phyloP scores from a whole-genome alignment of 805 yeast species.

The Lipomyces chichibuensis region DNA sequence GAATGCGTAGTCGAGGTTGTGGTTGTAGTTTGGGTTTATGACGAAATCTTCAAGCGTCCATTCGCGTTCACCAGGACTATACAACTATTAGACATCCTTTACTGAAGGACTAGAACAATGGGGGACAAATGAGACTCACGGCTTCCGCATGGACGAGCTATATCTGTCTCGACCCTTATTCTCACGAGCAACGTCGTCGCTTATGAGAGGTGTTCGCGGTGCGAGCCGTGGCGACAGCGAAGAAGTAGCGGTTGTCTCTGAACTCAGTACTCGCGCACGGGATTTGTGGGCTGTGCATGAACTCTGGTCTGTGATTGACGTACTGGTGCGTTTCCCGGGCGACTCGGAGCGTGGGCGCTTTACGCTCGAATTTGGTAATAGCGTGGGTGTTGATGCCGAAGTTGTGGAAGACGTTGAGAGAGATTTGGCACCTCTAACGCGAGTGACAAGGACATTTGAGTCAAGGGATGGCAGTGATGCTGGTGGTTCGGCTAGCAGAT shows the following conservation, averaged over 20 bases:
- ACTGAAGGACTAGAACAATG: neutral
- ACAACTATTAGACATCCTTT: neutral
- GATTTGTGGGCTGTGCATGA: neutral
- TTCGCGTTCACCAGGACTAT: conserved; percentile 36
- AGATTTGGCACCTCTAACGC: neutral
- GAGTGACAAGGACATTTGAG: neutral
- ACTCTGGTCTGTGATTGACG: neutral
- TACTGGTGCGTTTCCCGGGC: neutral
- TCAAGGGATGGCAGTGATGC: conserved; percentile 4
- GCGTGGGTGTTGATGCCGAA: neutral
- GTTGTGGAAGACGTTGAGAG: neutral
- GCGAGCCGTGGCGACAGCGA: neutral
- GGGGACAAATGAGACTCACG: conserved; percentile 12
- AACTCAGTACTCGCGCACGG: neutral
- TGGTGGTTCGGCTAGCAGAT: conserved; percentile 1
- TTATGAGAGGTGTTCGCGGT: conserved; percentile 20
- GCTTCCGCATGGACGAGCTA: conserved; percentile 21
- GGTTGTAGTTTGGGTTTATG: conserved; percentile 44
- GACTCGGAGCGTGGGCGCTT: neutral
- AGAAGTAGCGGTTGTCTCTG: neutral
- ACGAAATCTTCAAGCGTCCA: conserved; percentile 50
- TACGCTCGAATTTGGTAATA: neutral
- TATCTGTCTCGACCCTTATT: conserved; percentile 32
- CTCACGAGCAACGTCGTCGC: conserved; percentile 30
- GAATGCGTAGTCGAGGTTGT: conserved; percentile 43